A percentile compares a stretch with the other conserved stretches of the same genome.
phyloP scores from a whole-genome alignment of 495 filamentous ascomycete species.

The Neurospora sp. region DNA sequence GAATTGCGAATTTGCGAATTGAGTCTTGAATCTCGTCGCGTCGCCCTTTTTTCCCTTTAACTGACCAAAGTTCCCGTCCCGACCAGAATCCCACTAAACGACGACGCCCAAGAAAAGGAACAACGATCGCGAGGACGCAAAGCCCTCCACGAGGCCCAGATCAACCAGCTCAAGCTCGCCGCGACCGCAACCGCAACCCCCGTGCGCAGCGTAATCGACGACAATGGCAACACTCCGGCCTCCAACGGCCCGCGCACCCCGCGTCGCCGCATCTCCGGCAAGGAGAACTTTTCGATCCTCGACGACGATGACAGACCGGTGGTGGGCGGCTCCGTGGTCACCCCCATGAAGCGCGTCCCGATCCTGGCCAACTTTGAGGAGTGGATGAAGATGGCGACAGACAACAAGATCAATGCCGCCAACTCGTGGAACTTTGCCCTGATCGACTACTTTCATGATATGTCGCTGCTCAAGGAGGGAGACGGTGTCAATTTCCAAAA shows the following conservation, averaged over 20 bases:
- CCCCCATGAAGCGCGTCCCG: conserved; percentile 92
- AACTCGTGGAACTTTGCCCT: conserved; percentile 99
- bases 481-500: conserved; percentile 98
- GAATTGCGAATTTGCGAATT: conserved; percentile 27
- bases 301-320: conserved; percentile 50
- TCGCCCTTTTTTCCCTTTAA: neutral
- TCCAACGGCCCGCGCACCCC: conserved; percentile 50
- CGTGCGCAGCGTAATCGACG: conserved; percentile 52
- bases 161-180: conserved; percentile 83
- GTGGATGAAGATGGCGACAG: conserved; percentile 99
- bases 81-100: conserved; percentile 77
- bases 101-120: conserved; percentile 88
- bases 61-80: neutral
- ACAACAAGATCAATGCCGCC: conserved; percentile 99
- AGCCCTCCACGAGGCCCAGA: conserved; percentile 80
- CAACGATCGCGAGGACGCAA: conserved; percentile 79
- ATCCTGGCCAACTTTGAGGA: conserved; percentile 98
- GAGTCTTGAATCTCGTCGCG: neutral
- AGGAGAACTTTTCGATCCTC: conserved; percentile 41
- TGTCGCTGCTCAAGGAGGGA: conserved; percentile 93
- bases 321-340: conserved; percentile 62
- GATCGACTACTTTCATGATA: conserved; percentile 99
- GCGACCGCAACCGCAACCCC: conserved; percentile 55
- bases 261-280: conserved; percentile 35
- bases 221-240: conserved; percentile 39